Evolutionary conservation across 2,329 filamentous ascomycete species (phyloP).

Genomic region (Fusarium pininemorale): DNA sequence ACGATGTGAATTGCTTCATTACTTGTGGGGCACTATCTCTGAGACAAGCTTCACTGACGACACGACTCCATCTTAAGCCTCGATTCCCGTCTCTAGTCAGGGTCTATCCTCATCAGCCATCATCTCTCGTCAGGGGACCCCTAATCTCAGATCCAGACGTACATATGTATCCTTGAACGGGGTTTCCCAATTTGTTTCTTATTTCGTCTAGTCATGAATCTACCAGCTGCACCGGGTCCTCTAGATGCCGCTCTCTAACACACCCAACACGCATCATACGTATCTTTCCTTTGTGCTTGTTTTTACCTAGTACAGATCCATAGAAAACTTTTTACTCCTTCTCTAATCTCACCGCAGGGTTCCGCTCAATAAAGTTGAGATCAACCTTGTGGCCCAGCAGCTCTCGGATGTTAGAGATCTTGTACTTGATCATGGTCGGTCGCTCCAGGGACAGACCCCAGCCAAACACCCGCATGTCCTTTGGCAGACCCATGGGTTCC

Average conservation of each 20-base stretch:
- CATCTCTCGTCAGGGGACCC: conserved; percentile 2
- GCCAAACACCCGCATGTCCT: conserved; percentile 91
- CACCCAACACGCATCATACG: conserved; percentile 2
- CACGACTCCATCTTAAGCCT: conserved; percentile 25
- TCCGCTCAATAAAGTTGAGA: conserved; percentile 88
- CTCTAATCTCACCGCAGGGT: conserved; percentile 89
- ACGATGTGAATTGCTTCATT: conserved; percentile 16
- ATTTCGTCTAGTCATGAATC: conserved; percentile 39
- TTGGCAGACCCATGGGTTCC: conserved; percentile 91
- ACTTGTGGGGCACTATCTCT: conserved; percentile 21
- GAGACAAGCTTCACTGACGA: conserved; percentile 28
- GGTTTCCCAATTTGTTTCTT: conserved; percentile 15
- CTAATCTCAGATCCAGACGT: conserved; percentile 4
- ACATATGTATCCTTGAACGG: conserved; percentile 4
- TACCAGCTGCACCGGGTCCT: conserved; percentile 6
- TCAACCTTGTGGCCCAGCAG: conserved; percentile 95
- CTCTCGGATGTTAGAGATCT: conserved; percentile 89
- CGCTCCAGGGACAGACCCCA: conserved; percentile 92
- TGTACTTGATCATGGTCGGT: conserved; percentile 98
- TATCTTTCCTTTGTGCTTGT: conserved; percentile 2
- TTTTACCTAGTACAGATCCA: background rate
- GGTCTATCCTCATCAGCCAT: conserved; percentile 27
- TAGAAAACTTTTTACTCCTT: conserved; percentile 67
- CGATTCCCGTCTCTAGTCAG: conserved; percentile 35
- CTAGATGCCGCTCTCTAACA: conserved; percentile 24